phyloP scores from a whole-genome alignment of 306 rosid genomes.

The Cicer judaicum region DNA sequence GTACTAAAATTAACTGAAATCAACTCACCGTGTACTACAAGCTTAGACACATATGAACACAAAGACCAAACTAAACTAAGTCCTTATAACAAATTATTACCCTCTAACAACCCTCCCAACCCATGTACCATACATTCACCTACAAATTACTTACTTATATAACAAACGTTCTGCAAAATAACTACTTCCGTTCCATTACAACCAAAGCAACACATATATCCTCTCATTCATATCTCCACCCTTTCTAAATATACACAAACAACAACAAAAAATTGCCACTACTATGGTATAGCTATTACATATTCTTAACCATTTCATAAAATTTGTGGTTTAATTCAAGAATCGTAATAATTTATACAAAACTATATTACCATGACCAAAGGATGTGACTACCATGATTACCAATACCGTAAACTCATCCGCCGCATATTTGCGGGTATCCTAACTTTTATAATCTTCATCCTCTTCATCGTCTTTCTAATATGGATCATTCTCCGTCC shows the following conservation, averaged over 20 bases:
- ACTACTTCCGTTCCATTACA: slow-evolving; percentile 3
- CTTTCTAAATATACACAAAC: background rate
- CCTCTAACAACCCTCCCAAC: background rate
- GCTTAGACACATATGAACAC: background rate
- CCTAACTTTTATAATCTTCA: slow-evolving; percentile 28
- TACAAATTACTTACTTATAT: background rate
- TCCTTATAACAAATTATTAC: slow-evolving; percentile 5
- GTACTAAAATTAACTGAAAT: background rate
- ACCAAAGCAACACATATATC: slow-evolving; percentile 13
- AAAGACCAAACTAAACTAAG: background rate
- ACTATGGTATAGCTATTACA: too few relatives aligned
- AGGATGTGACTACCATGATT: slow-evolving; percentile 48
- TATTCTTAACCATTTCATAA: too few relatives aligned
- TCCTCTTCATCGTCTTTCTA: slow-evolving; percentile 51
- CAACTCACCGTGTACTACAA: slow-evolving; percentile 33
- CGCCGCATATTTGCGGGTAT: slow-evolving; percentile 47
- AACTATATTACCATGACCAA: slow-evolving; percentile 43
- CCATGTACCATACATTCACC: background rate
- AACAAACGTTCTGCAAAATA: slow-evolving; percentile 29
- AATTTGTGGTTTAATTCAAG: too few relatives aligned
- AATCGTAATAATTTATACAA: too few relatives aligned
- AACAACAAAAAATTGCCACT: background rate
- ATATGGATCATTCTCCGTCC: slow-evolving; percentile 67
- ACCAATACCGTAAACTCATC: slow-evolving; percentile 36
- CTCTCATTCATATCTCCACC: background rate